A percentile compares a stretch with the other conserved stretches of the same genome.
These are phyloP conservation scores for Colletotrichum chlorophyti DNA, from an alignment of 2,329 filamentous ascomycete genomes.

Conservation along the genomic window DNA sequence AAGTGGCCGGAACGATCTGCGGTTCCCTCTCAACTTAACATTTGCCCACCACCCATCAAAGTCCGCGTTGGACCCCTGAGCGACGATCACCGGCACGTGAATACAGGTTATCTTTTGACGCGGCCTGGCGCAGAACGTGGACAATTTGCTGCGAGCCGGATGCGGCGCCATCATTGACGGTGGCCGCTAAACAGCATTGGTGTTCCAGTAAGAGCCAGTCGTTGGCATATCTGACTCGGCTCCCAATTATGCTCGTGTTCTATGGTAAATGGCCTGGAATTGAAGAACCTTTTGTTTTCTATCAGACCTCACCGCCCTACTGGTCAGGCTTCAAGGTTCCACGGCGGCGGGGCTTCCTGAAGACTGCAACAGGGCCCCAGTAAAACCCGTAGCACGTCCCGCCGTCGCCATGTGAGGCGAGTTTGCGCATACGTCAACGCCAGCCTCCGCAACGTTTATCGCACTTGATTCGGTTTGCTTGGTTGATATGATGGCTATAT, in stretches of 20 bases:
- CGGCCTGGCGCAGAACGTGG: not conserved
- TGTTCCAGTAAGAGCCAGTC: not conserved
- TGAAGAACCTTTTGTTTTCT: not conserved
- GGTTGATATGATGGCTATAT: too few species aligned
- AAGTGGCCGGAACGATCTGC: conserved; percentile 23
- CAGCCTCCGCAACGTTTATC: too few species aligned
- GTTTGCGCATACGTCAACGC: too few species aligned
- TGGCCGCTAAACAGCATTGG: not conserved
- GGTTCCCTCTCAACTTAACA: conserved; percentile 4
- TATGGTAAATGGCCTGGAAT: not conserved
- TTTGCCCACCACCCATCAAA: conserved; percentile 8
- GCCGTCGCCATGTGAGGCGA: too few species aligned
- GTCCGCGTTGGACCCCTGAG: conserved; percentile 19
- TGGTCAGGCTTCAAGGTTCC: not conserved
- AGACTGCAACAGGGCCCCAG: not conserved
- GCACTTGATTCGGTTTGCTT: too few species aligned
- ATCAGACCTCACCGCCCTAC: not conserved
- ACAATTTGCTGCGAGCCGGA: not conserved
- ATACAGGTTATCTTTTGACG: not conserved
- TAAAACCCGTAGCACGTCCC: too few species aligned
- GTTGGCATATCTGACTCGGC: not conserved
- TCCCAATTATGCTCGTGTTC: too few species aligned
- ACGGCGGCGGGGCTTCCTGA: not conserved
- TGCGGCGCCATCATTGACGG: not conserved
- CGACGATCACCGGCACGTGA: conserved; percentile 17